A percentile compares a stretch with the other conserved stretches of the same genome.
Conservation (phyloP, 345 rosid genomes). For the Lagerstroemia speciosa region DNA sequence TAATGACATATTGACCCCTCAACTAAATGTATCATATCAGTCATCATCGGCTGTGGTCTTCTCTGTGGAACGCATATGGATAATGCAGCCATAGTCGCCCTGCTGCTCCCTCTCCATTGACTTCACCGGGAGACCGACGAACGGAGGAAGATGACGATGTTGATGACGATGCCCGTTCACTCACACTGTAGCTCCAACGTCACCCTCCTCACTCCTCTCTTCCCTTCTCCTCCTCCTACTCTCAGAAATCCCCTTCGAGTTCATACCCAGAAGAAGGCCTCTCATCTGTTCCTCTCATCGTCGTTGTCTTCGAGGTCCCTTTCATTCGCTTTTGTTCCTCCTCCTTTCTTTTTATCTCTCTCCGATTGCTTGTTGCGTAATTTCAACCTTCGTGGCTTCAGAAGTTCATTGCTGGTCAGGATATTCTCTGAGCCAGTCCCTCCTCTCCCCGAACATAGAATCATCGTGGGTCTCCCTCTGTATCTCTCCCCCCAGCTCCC, state of each 20-base stretch:
- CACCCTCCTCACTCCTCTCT: neutral
- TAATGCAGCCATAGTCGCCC: neutral
- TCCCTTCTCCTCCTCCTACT: neutral
- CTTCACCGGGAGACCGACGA: neutral
- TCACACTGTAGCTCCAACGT: neutral
- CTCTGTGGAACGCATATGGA: neutral
- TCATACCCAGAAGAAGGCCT: neutral
- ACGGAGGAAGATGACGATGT: neutral
- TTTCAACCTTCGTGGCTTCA: neutral
- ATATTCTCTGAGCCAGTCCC: conserved; percentile 47
- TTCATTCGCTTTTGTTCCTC: neutral
- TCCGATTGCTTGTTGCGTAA: neutral
- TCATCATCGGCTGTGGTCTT: neutral
- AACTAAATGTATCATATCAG: no score
- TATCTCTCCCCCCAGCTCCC: neutral
- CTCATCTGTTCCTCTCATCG: neutral
- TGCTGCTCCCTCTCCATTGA: neutral
- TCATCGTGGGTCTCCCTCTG: conserved; percentile 23
- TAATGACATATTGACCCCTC: no score
- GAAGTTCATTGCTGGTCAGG: conserved; percentile 13
- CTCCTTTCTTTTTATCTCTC: neutral
- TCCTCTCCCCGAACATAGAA: conserved; percentile 21
- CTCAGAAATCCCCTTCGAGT: neutral
- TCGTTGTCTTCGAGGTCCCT: neutral
- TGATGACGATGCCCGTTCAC: neutral